phyloP scores from a whole-genome alignment of 768 basidiomycete genomes.

The Mycena crocata region DNA sequence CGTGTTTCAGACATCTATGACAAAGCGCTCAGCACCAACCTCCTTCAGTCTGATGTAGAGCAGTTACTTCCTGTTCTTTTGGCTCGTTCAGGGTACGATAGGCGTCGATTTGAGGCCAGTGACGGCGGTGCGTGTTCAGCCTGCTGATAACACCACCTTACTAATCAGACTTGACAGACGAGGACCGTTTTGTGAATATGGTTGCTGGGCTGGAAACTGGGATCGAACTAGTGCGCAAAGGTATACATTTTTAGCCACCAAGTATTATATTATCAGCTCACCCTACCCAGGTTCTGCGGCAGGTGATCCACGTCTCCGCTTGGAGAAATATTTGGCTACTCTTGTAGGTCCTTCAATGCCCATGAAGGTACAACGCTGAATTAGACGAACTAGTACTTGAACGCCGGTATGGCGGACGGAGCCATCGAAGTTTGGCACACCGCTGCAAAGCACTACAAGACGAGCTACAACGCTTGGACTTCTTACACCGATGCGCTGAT shows the following conservation, averaged over 20 bases:
- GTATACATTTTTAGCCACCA: slow-evolving; percentile 47
- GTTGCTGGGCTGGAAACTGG: slow-evolving; percentile 73
- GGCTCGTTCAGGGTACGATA: slow-evolving; percentile 74
- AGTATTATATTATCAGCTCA: background rate
- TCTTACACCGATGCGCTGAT: slow-evolving; percentile 79
- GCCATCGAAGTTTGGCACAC: slow-evolving; percentile 73
- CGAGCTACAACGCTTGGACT: slow-evolving; percentile 81
- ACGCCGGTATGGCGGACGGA: slow-evolving; percentile 62
- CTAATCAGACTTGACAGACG: slow-evolving; percentile 44
- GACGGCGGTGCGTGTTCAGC: slow-evolving; percentile 49
- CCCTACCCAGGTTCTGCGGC: slow-evolving; percentile 60
- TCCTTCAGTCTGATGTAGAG: slow-evolving; percentile 70
- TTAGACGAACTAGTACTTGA: slow-evolving; percentile 56
- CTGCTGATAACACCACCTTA: background rate
- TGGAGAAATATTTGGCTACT: slow-evolving; percentile 86
- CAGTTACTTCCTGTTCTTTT: slow-evolving; percentile 73
- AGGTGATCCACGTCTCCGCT: slow-evolving; percentile 81
- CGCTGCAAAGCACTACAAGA: slow-evolving; percentile 74
- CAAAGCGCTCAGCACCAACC: slow-evolving; percentile 64
- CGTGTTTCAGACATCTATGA: slow-evolving; percentile 62
- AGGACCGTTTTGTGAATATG: slow-evolving; percentile 62
- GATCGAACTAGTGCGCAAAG: slow-evolving; percentile 68
- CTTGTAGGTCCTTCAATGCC: slow-evolving; percentile 64
- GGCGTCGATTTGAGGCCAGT: slow-evolving; percentile 61
- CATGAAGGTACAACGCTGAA: background rate